Evolutionary conservation across 2,329 filamentous ascomycete species (phyloP).

Genomic region (Herpotrichia juniperi): DNA sequence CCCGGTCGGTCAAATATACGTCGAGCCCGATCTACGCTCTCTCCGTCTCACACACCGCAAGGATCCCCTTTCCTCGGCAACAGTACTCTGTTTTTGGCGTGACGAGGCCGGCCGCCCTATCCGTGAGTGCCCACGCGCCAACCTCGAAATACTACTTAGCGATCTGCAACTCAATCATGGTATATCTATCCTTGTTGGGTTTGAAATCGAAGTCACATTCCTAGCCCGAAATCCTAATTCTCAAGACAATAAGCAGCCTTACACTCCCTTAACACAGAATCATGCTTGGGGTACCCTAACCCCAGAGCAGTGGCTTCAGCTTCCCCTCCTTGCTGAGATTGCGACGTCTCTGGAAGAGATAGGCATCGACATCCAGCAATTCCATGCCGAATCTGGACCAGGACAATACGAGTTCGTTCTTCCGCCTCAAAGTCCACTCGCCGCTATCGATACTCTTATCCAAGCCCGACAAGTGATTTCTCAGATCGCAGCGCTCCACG

Average conservation of each 20-base stretch:
- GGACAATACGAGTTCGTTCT: slow-evolving; percentile 83
- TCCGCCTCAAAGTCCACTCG: slow-evolving; percentile 65
- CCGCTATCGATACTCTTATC: slow-evolving; percentile 74
- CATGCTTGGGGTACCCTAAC: slow-evolving; percentile 76
- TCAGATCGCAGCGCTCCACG: slow-evolving; percentile 66
- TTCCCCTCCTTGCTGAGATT: slow-evolving; percentile 70
- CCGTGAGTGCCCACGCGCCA: slow-evolving; percentile 64
- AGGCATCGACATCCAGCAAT: slow-evolving; percentile 71
- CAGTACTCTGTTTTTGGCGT: slow-evolving; percentile 70
- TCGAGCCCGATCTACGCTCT: slow-evolving; percentile 70
- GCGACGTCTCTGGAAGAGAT: slow-evolving; percentile 63
- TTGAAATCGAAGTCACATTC: slow-evolving; percentile 82
- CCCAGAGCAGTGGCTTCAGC: slow-evolving; percentile 65
- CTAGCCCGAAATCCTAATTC: slow-evolving; percentile 55
- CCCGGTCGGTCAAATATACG: slow-evolving; percentile 68
- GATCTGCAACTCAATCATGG: slow-evolving; percentile 58
- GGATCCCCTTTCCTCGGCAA: slow-evolving; percentile 61
- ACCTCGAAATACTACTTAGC: slow-evolving; percentile 55
- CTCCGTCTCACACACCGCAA: slow-evolving; percentile 60
- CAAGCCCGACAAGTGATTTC: slow-evolving; percentile 73
- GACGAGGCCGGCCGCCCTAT: slow-evolving; percentile 60
- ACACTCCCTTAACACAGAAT: slow-evolving; percentile 61
- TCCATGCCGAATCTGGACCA: slow-evolving; percentile 74
- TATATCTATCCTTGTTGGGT: slow-evolving; percentile 71
- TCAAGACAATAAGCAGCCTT: slow-evolving; percentile 35